These are phyloP conservation scores for Albugo laibachii DNA, from an alignment of 352 stramenopile species.

Conservation along the genomic window DNA sequence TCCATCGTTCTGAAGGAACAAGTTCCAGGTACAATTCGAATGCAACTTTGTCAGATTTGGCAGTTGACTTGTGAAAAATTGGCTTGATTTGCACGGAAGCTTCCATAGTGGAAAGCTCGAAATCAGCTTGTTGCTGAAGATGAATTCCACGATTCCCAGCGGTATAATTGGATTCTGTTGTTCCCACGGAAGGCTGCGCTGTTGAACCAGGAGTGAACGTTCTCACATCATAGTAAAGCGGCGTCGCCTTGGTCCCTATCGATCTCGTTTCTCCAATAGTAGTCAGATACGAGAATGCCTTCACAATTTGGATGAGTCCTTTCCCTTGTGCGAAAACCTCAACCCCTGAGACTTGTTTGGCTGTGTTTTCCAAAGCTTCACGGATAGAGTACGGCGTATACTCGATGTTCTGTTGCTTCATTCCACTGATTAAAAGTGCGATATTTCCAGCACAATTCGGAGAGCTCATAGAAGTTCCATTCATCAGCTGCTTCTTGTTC, in stretches of 20 bases:
- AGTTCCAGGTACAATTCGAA: conserved; percentile 82
- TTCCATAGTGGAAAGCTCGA: conserved; percentile 44
- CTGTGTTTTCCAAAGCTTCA: conserved; percentile 75
- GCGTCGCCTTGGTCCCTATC: conserved; percentile 32
- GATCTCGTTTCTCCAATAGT: conserved; percentile 23
- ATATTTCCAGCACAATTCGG: conserved; percentile 89
- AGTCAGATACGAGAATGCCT: conserved; percentile 46
- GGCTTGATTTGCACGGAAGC: conserved; percentile 77
- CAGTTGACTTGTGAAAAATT: conserved; percentile 68
- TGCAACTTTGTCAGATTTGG: conserved; percentile 61
- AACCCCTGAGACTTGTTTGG: conserved; percentile 32
- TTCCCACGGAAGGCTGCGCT: too few species aligned
- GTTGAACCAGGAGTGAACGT: not conserved
- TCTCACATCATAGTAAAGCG: conserved; percentile 15
- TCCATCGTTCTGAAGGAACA: conserved; percentile 63
- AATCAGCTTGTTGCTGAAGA: conserved; percentile 62
- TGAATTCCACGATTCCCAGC: conserved; percentile 35
- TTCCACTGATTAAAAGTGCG: conserved; percentile 80
- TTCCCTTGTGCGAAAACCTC: conserved; percentile 60
- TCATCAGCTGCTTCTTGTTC: conserved; percentile 92
- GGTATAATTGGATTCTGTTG: not conserved
- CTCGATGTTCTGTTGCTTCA: conserved; percentile 58
- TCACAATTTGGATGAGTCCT: conserved; percentile 61
- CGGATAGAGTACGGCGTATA: conserved; percentile 81
- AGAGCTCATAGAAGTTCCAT: conserved; percentile 93